Evolutionary conservation across 352 stramenopile species (phyloP), one percentile per base, ranked within the genome.

Genomic region (Phytopythium vexans): DNA sequence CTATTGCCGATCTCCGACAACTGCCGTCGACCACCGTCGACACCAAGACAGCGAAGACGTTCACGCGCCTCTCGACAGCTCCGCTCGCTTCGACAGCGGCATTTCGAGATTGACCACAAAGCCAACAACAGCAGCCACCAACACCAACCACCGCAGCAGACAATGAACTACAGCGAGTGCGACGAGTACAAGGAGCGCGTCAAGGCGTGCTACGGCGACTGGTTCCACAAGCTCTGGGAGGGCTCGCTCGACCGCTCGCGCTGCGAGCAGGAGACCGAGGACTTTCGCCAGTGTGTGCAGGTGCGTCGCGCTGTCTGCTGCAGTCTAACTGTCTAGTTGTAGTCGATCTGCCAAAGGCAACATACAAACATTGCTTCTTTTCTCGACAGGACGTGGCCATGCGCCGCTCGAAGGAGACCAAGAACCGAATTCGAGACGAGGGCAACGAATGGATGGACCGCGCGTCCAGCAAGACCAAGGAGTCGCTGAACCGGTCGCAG

Each of bases 181-280:
- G 68, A 76, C 15, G 77, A 89, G 65, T 72, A 74, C 55, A 92
- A 92, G 65, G 75, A 88, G 52, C 79, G 79, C 43, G 82, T 89
- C 35, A 88, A 89, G 60, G 72, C 70, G 47, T 92, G 82, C 70
- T 92, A 92, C 64, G 77, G 71, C 39, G 79, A 85, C 62, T 92
- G 82, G 82, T 92, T 92, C 66, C 75, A 89, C 56, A 67, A 71
- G 33, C 70, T 92, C 40, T 88, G 81, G 77, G 66, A 67, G 27
- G 82, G 82, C 38, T 76, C 70, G 8, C 84, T 85, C 51, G 77
- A 89, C 37, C 58, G 63, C 27, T 57, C 73, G n/a, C 56, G 70
- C 34, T 92, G 82, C 67, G 82, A 92, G 7, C 70, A 81, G 45
- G 77, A 92, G 53, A 82, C 77, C 16, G 58, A 89, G 21, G 74